Evolutionary conservation across 2,329 filamentous ascomycete species (phyloP).

Genomic region (Phaeophleospora eucalypticola): DNA sequence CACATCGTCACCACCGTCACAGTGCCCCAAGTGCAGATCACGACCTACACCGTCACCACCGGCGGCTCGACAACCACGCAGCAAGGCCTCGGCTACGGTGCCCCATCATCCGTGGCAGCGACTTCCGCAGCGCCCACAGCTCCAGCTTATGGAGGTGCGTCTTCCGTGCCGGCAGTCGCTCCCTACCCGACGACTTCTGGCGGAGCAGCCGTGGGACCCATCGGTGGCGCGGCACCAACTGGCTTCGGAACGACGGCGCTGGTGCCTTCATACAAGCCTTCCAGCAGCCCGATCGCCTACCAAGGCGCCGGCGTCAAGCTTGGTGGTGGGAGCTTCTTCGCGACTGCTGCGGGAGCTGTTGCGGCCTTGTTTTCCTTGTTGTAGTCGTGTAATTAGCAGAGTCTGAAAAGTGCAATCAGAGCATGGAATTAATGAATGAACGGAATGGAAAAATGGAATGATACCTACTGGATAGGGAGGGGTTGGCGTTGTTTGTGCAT

Average conservation of each 20-base stretch:
- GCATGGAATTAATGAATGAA: too few species aligned
- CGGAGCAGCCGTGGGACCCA: not conserved
- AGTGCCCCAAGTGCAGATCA: conserved; percentile 38
- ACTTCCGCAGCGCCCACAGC: conserved; percentile 2
- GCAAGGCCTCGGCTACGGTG: conserved; percentile 19
- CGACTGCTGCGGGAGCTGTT: not conserved
- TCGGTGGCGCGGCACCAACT: not conserved
- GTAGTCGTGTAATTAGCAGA: too few species aligned
- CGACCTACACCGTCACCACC: conserved; percentile 18
- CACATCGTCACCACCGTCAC: conserved; percentile 40
- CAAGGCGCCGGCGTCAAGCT: conserved; percentile 4
- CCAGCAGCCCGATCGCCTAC: conserved; percentile 2
- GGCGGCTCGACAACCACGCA: conserved; percentile 12
- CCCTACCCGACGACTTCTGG: not conserved
- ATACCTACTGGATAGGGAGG: not conserved
- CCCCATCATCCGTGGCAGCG: conserved; percentile 7
- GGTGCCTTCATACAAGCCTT: not conserved
- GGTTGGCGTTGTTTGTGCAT: too few species aligned
- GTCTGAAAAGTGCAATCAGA: too few species aligned
- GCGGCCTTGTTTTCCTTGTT: not conserved
- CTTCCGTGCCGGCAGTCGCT: not conserved
- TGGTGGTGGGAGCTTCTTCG: not conserved
- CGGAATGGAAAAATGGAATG: not conserved
- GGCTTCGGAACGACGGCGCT: conserved; percentile 7
- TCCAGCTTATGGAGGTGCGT: not conserved